Conservation (phyloP, 306 rosid species). For the Cucumis cinereus region DNA sequence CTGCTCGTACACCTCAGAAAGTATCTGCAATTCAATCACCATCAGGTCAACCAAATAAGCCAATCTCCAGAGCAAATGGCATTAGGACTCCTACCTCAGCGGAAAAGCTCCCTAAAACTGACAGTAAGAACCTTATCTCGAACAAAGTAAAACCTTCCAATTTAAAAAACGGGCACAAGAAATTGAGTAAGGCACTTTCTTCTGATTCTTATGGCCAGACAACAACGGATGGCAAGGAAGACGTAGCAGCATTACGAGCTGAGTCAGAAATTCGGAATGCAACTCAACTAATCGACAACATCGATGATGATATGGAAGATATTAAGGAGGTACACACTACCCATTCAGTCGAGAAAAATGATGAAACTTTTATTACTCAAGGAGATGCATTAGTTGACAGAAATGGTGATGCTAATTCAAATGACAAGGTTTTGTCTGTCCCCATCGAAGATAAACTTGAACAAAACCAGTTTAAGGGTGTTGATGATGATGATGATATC, state of each 20-base stretch:
- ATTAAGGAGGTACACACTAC: conserved; percentile 23
- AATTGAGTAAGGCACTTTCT: conserved; percentile 25
- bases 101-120: conserved; percentile 26
- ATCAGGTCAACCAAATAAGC: conserved; percentile 38
- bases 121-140: conserved; percentile 44
- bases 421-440: conserved; percentile 7
- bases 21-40: conserved; percentile 25
- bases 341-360: conserved; percentile 24
- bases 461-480: conserved; percentile 12
- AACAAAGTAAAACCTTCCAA: conserved; percentile 44
- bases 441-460: conserved; percentile 16
- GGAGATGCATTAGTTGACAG: conserved; percentile 14
- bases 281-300: conserved; percentile 19
- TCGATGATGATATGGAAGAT: conserved; percentile 20
- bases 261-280: conserved; percentile 14
- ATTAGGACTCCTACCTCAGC: conserved; percentile 13
- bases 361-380: conserved; percentile 13
- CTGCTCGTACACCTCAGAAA: conserved; percentile 41
- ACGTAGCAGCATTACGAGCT: conserved; percentile 20
- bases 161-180: conserved; percentile 19
- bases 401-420: conserved; percentile 13
- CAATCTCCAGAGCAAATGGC: conserved; percentile 32
- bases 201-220: conserved; percentile 21
- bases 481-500: conserved; percentile 10
- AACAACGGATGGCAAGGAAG: conserved; percentile 22